Evolutionary conservation across 257 asterid species (phyloP).

Genomic region (Ajuga chamaepitys): DNA sequence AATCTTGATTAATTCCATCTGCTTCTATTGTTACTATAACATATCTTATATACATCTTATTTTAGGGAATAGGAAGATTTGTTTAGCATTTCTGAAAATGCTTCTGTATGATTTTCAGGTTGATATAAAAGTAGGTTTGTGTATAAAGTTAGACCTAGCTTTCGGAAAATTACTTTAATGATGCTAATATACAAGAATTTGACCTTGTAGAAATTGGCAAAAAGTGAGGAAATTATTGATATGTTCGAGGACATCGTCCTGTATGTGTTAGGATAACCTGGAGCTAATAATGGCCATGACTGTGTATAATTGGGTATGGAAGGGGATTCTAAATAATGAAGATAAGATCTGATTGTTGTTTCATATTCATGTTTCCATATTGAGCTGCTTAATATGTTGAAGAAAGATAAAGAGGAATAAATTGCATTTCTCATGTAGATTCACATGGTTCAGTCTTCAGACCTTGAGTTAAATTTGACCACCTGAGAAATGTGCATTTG

Average conservation of each 20-base stretch:
- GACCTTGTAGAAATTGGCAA: neutral
- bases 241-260: neutral
- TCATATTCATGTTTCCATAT: neutral
- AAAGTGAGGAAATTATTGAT: neutral
- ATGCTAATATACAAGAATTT: neutral
- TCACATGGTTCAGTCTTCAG: neutral
- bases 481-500: neutral
- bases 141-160: neutral
- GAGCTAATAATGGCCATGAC: neutral
- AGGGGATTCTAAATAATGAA: neutral
- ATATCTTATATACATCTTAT: neutral
- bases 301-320: neutral
- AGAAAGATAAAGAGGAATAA: too few species aligned
- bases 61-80: neutral
- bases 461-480: neutral
- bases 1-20: neutral
- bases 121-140: neutral
- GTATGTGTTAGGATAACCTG: neutral
- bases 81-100: neutral
- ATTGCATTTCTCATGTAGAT: neutral
- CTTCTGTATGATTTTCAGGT: neutral
- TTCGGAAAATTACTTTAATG: too few species aligned
- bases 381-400: neutral
- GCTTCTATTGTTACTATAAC: conserved; percentile 7
- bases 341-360: neutral